Percentiles rank a stretch among this genome's conserved stretches.
Evolutionary conservation across 2,329 filamentous ascomycete species (phyloP).

Genomic region (Akanthomyces muscarius): DNA sequence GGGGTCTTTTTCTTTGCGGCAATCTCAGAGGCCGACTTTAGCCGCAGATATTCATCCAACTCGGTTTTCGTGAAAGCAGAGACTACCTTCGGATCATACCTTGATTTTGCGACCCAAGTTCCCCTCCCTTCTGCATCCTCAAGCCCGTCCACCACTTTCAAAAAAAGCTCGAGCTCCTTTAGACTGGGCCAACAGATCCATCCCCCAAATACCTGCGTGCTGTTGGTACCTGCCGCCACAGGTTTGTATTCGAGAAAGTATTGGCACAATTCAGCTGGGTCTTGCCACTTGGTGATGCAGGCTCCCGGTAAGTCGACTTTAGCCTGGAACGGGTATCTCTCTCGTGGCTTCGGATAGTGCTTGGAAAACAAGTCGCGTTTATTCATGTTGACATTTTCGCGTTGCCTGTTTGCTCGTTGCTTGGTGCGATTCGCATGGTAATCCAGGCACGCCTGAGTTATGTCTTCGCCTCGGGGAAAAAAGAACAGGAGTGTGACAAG

Average conservation of each 20-base stretch:
- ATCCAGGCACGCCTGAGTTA: background rate
- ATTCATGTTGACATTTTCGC: background rate
- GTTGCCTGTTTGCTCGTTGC: background rate
- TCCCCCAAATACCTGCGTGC: conserved; percentile 1
- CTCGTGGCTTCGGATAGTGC: background rate
- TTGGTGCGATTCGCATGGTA: background rate
- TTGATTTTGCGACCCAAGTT: conserved; percentile 1
- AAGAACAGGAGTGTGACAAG: conserved; percentile 4
- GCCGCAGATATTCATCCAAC: background rate
- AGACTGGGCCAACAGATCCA: conserved; percentile 14
- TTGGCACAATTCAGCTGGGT: conserved; percentile 3
- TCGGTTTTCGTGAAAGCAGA: conserved; percentile 8
- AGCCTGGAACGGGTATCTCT: conserved; percentile 4
- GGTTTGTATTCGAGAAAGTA: conserved; percentile 10
- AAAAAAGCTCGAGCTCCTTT: conserved; percentile 3
- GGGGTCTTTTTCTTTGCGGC: conserved; percentile 4
- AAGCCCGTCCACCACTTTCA: conserved; percentile 5
- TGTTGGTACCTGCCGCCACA: conserved; percentile 6
- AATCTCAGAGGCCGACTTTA: background rate
- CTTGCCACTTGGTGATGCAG: background rate
- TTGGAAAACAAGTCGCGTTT: conserved; percentile 4
- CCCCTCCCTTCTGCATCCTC: conserved; percentile 6
- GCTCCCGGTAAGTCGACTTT: conserved; percentile 7
- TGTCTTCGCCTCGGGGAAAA: conserved; percentile 1
- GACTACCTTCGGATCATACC: conserved; percentile 3